Evolutionary conservation across 1,139 yeast genomes (phyloP).

Genomic region (Pichia sp.): DNA sequence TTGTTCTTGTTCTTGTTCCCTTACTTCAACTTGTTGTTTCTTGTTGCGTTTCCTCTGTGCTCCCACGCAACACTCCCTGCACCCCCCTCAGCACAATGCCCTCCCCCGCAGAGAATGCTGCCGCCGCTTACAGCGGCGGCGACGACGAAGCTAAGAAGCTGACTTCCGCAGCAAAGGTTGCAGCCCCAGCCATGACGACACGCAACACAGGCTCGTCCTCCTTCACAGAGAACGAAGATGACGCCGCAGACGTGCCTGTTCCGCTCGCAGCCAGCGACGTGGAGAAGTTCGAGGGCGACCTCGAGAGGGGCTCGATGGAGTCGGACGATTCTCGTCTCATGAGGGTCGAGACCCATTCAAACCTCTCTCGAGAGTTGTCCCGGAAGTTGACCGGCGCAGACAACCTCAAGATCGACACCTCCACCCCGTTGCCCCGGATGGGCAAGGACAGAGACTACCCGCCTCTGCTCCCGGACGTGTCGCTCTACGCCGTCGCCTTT

Average conservation of each 20-base stretch:
- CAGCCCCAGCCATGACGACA: not conserved
- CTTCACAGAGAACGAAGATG: not conserved
- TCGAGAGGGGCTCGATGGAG: conserved; percentile 13
- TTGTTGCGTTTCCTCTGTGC: too few species aligned
- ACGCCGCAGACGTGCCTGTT: not conserved
- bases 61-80: too few species aligned
- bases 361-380: conserved; percentile 27
- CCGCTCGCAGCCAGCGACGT: not conserved
- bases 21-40: too few species aligned
- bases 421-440: conserved; percentile 44
- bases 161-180: too few species aligned
- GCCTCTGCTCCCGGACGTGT: conserved; percentile 47
- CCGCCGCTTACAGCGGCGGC: too few species aligned
- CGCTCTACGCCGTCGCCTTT: conserved; percentile 50
- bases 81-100: too few species aligned
- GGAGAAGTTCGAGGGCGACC: conserved; percentile 5
- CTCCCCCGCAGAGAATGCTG: too few species aligned
- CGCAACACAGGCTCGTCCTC: not conserved
- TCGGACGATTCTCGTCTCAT: conserved; percentile 15
- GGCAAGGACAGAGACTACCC: conserved; percentile 57
- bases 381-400: conserved; percentile 31
- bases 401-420: conserved; percentile 22
- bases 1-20: too few species aligned
- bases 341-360: conserved; percentile 23
- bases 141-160: too few species aligned